Evolutionary conservation across 306 rosid genomes (phyloP).

Genomic region (Vigna reflexopilosa): DNA sequence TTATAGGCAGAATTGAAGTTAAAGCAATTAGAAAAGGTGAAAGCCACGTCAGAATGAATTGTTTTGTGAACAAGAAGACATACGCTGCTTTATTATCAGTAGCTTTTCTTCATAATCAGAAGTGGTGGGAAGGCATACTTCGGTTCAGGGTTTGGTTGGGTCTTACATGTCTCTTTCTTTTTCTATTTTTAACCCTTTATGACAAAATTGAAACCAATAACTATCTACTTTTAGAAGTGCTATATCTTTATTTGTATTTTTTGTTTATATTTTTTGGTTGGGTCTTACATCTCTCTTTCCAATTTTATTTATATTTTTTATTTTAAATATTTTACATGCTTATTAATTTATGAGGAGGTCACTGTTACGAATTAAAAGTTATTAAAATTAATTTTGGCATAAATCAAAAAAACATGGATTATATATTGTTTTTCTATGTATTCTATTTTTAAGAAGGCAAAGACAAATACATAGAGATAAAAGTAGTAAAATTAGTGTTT

Average conservation of each 20-base stretch:
- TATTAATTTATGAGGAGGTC: background rate
- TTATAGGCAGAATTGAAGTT: background rate
- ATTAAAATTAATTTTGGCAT: too few species aligned
- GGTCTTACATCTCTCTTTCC: background rate
- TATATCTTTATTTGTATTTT: background rate
- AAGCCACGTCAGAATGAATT: slow-evolving; percentile 33
- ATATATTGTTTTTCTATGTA: too few species aligned
- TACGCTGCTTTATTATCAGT: background rate
- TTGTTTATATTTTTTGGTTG: too few species aligned
- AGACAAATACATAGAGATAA: too few species aligned
- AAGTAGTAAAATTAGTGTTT: too few species aligned
- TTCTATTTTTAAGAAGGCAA: too few species aligned
- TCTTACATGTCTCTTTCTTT: background rate
- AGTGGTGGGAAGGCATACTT: slow-evolving; percentile 42
- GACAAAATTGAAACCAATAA: background rate
- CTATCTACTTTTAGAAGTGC: background rate
- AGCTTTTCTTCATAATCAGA: slow-evolving; percentile 23
- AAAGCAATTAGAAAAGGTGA: slow-evolving; percentile 5
- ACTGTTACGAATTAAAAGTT: too few species aligned
- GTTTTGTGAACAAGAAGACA: background rate
- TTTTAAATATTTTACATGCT: too few species aligned
- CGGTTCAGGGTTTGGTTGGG: slow-evolving; percentile 8
- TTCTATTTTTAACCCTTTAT: background rate
- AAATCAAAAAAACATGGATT: too few species aligned
- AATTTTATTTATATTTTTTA: background rate